These are phyloP conservation scores for Prunus armeniaca DNA, from an alignment of 306 rosid species.

Conservation along the genomic window DNA sequence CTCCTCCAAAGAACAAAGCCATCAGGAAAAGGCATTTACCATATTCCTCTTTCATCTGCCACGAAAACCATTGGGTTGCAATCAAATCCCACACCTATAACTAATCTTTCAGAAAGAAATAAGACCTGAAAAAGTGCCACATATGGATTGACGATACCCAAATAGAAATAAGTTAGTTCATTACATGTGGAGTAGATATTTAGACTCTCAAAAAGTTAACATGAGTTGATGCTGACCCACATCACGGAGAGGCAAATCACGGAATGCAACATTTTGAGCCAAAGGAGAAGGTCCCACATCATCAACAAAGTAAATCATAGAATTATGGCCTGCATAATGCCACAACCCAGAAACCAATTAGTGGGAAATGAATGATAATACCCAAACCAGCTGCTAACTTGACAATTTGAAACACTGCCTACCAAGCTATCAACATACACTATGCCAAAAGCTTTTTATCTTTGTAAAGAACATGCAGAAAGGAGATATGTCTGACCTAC, in stretches of 20 bases:
- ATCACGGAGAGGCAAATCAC: constrained; percentile 98
- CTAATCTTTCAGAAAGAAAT: constrained; percentile 83
- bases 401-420: constrained; percentile 12
- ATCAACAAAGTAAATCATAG: constrained; percentile 90
- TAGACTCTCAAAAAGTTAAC: constrained; percentile 26
- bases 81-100: constrained; percentile 90
- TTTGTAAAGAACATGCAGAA: constrained; percentile 3
- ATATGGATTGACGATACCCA: constrained; percentile 34
- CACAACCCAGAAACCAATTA: constrained; percentile 20
- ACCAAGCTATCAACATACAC: constrained; percentile 6
- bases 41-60: constrained; percentile 79
- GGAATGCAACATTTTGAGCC: constrained; percentile 84
- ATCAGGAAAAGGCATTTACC: constrained; percentile 35
- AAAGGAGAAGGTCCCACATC: constrained; percentile 93
- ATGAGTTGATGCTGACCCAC: constrained; percentile 99
- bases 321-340: constrained; percentile 77
- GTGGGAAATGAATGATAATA: constrained; percentile 13
- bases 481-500: constrained; percentile 67
- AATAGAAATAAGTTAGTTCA: constrained; percentile 36
- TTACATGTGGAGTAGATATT: constrained; percentile 19
- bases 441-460: neutral
- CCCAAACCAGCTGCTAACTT: constrained; percentile 12
- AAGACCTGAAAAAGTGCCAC: constrained; percentile 62
- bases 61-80: constrained; percentile 89
- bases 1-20: constrained; percentile 23